These are phyloP conservation scores for Centella asiatica DNA, from an alignment of 129 eudicot genomes.

Conservation along the genomic window DNA sequence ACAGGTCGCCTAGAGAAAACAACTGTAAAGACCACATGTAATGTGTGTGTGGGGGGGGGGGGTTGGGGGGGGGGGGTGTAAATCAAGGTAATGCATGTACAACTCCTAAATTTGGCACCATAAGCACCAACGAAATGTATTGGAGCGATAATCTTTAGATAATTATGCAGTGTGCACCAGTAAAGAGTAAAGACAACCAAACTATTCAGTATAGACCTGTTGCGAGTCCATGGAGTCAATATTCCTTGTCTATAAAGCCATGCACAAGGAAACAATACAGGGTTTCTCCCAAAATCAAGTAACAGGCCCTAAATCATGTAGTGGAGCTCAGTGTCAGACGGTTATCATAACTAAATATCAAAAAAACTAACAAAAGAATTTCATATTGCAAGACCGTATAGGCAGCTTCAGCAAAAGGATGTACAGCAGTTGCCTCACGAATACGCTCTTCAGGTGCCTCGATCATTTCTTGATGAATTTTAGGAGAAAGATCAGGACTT, in stretches of 20 bases:
- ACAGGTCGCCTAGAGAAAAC: slow-evolving; percentile 41
- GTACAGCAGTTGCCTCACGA: slow-evolving; percentile 47
- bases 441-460: slow-evolving; percentile 43
- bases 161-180: background rate
- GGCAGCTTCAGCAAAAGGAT: slow-evolving; percentile 80
- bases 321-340: slow-evolving; percentile 1
- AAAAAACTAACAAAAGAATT: slow-evolving; percentile 5
- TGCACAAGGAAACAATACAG: slow-evolving; percentile 49
- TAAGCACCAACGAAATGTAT: background rate
- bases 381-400: slow-evolving; percentile 43
- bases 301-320: slow-evolving; percentile 48
- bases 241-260: slow-evolving; percentile 78
- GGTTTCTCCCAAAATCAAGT: slow-evolving; percentile 76
- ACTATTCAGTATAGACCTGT: slow-evolving; percentile 29
- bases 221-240: slow-evolving; percentile 53
- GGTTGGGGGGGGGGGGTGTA: too few relatives aligned
- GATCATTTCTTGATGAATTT: slow-evolving; percentile 28
- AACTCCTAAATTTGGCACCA: background rate
- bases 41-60: background rate
- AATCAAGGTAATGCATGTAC: background rate
- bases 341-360: slow-evolving; percentile 3
- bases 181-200: background rate
- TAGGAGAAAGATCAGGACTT: slow-evolving; percentile 26
- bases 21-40: slow-evolving; percentile 7
- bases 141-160: background rate